Base-by-base conservation (phyloP, 176 grass and related monocot species). In the Triticum monococcum region DNA sequence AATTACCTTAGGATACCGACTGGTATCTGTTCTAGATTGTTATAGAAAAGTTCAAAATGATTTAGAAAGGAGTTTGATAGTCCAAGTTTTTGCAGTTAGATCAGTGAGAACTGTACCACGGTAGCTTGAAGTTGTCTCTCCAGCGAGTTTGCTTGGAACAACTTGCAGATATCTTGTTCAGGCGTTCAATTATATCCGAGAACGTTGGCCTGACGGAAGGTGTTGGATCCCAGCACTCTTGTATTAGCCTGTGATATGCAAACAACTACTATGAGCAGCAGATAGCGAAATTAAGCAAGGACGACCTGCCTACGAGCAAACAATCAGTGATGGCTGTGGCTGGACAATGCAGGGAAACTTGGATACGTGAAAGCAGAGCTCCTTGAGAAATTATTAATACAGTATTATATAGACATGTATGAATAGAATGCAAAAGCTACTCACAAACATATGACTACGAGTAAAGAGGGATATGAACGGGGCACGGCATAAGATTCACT, bases 81-180 rank as follows among this genome's bases (percentile, higher is more conserved):
- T 0, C 64, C 64, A 72, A 76, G 69, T 1, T 75, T 32, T 68
- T 89, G 12, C 17, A 57, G 31, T 77, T 26, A 78, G 31, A 43
- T 77, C 64, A 45, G 56, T 43, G 37, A 84, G 84, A 78, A 26
- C 24, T 76, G 63, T 87, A 95, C 96, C 91, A 98, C 63, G 89
- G 96, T 36, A 95, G 79, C 81, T 95, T 98, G 50, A 98, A 92
- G 64, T 79, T 91, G 85, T 91, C 93, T 86, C 72, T 98, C 95
- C 93, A 95, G 25, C 89, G 83, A 71, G 41, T 79, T 66, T 84
- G 93, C 79, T 93, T 98, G 12, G 77, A 65, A 86, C 23, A 87
- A 52, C 25, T 87, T 20, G 72, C 63, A 17, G 68, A 57, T 70
- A 95, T 92, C 84, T 85, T 95, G 73, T 88, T 90, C 83, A 98